A percentile compares a stretch with the other conserved stretches of the same genome.
Conservation (phyloP, 164 flowering plant species). For the Nymphaea colorata region DNA sequence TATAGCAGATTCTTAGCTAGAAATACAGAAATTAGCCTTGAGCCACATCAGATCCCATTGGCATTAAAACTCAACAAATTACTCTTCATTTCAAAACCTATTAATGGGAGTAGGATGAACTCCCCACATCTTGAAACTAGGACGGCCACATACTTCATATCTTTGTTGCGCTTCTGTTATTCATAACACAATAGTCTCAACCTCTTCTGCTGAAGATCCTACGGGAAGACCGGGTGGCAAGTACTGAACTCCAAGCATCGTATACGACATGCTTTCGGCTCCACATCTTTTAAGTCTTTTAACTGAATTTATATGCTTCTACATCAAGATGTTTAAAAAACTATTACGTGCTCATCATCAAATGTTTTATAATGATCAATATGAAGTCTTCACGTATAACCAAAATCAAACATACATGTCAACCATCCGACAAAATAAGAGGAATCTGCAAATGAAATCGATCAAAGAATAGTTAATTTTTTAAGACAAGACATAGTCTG, state of each 20-base stretch:
- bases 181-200: conserved; percentile 26
- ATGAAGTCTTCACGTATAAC: no score
- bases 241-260: conserved; percentile 18
- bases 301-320: conserved; percentile 19
- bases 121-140: conserved; percentile 50
- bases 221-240: conserved; percentile 25
- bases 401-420: no score
- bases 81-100: conserved; percentile 12
- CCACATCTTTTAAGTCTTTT: conserved; percentile 28
- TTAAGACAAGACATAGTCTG: no score
- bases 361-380: no score
- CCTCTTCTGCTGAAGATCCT: conserved; percentile 14
- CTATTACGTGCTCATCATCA: no score
- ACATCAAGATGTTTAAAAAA: not conserved
- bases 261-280: conserved; percentile 28
- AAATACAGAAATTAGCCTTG: not conserved
- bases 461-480: no score
- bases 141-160: conserved; percentile 38
- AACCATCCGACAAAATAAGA: no score
- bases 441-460: no score
- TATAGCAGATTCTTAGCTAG: conserved; percentile 2
- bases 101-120: conserved; percentile 51
- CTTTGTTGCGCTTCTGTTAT: conserved; percentile 22
- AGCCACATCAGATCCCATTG: conserved; percentile 3
- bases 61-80: conserved; percentile 2